Evolutionary conservation across 371 early-diverging fungal genomes (phyloP).

Genomic region (Mortierella sp.): DNA sequence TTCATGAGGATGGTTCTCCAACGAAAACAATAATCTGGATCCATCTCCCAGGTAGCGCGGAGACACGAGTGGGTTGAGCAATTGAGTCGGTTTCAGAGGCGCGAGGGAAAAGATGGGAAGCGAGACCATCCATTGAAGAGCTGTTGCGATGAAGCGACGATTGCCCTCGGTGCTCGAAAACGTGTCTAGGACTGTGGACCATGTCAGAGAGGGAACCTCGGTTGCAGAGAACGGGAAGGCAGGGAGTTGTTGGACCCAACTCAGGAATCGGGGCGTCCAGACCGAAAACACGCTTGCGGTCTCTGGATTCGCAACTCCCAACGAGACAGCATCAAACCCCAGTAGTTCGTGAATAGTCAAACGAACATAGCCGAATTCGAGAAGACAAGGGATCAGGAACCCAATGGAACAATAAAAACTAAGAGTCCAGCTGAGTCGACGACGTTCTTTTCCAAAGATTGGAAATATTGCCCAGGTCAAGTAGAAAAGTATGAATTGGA

Average conservation of each 20-base stretch:
- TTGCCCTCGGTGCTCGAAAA: neutral
- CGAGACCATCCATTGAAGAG: conserved; percentile 3
- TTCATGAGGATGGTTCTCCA: neutral
- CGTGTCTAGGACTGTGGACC: neutral
- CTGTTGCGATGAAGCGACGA: neutral
- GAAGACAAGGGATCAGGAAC: conserved; percentile 2
- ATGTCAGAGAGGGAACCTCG: neutral
- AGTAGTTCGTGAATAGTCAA: conserved; percentile 10
- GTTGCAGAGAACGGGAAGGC: neutral
- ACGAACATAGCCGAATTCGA: conserved; percentile 12
- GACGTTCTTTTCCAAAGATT: conserved; percentile 17
- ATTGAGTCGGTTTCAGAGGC: conserved; percentile 13
- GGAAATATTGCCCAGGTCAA: conserved; percentile 19
- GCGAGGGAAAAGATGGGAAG: conserved; percentile 23
- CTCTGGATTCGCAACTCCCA: neutral
- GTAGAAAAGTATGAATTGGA: conserved; percentile 17
- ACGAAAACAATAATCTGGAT: conserved; percentile 15
- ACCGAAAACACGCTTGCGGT: conserved; percentile 4
- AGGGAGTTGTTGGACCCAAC: conserved; percentile 6
- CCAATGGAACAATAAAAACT: conserved; percentile 8
- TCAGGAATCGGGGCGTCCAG: neutral
- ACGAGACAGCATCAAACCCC: conserved; percentile 1
- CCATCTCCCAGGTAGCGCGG: conserved; percentile 15
- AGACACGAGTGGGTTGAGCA: neutral
- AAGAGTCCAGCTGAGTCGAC: conserved; percentile 19